Evolutionary conservation across 306 rosid genomes (phyloP).

Genomic region (Malus domestica): DNA sequence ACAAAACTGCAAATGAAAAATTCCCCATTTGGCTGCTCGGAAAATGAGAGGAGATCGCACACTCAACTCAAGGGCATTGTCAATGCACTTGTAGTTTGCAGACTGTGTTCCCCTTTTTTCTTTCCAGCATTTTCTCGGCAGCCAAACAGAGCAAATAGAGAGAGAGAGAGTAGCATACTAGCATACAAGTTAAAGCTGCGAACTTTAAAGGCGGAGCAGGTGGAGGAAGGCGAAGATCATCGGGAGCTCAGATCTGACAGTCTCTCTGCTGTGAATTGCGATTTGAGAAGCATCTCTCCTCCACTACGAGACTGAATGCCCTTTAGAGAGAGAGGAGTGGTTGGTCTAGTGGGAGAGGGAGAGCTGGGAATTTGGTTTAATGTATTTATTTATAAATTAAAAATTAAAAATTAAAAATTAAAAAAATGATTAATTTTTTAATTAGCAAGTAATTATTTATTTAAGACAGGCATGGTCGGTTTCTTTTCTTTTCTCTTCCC

Average conservation of each 20-base stretch:
- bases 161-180: not conserved
- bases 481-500: not conserved
- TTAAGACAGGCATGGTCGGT: not conserved
- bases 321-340: not conserved
- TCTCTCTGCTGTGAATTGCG: not conserved
- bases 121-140: not conserved
- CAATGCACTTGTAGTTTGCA: not conserved
- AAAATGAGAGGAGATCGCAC: not conserved
- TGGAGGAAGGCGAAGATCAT: not conserved
- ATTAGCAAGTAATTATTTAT: not conserved
- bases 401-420: not conserved
- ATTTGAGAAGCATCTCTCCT: not conserved
- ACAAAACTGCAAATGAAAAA: not conserved
- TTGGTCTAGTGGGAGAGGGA: not conserved
- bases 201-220: not conserved
- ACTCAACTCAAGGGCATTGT: not conserved
- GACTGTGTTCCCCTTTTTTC: not conserved
- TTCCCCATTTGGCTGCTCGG: not conserved
- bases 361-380: not conserved
- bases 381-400: not conserved
- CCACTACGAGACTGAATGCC: not conserved
- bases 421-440: not conserved
- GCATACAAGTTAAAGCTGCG: not conserved
- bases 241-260: not conserved
- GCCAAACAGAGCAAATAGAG: not conserved